phyloP scores from a whole-genome alignment of 2,329 filamentous ascomycete genomes.

The Proliferodiscus dingleyae region DNA sequence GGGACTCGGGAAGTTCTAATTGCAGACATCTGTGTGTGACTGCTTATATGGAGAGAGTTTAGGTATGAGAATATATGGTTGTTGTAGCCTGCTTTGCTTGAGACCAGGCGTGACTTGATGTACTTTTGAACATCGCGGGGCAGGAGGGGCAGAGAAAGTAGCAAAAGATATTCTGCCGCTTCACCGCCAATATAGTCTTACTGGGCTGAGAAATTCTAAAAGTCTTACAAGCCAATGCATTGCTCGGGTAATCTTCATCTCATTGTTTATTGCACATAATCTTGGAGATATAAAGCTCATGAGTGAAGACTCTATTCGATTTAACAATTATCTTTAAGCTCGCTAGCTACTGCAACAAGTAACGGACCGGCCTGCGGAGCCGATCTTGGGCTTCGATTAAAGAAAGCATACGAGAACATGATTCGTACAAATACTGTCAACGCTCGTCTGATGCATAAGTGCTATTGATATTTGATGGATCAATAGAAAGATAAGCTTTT shows the following conservation, averaged over 20 bases:
- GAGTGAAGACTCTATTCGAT: constrained; percentile 1
- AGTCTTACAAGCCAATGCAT: background rate
- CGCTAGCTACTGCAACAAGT: constrained; percentile 8
- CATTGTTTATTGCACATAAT: background rate
- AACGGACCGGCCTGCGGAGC: constrained; percentile 19
- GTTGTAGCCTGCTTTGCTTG: too few relatives aligned
- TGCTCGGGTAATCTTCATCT: background rate
- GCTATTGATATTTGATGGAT: constrained; percentile 14
- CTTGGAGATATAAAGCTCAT: background rate
- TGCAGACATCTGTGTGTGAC: background rate
- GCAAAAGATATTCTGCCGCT: too few relatives aligned
- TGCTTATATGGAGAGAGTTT: background rate
- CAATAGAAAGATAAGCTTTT: constrained; percentile 19
- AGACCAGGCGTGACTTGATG: too few relatives aligned
- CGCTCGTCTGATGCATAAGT: constrained; percentile 12
- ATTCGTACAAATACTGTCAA: constrained; percentile 8
- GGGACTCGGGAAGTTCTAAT: background rate
- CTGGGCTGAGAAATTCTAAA: too few relatives aligned
- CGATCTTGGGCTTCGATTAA: constrained; percentile 10
- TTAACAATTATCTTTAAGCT: constrained; percentile 20
- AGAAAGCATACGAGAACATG: constrained; percentile 1
- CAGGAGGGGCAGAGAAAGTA: too few relatives aligned
- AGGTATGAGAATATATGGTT: too few relatives aligned
- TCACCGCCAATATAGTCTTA: too few relatives aligned
- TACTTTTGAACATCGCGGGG: too few relatives aligned